These are phyloP conservation scores for Solanum hybrid DNA, from an alignment of 305 asterid species.

Conservation along the genomic window DNA sequence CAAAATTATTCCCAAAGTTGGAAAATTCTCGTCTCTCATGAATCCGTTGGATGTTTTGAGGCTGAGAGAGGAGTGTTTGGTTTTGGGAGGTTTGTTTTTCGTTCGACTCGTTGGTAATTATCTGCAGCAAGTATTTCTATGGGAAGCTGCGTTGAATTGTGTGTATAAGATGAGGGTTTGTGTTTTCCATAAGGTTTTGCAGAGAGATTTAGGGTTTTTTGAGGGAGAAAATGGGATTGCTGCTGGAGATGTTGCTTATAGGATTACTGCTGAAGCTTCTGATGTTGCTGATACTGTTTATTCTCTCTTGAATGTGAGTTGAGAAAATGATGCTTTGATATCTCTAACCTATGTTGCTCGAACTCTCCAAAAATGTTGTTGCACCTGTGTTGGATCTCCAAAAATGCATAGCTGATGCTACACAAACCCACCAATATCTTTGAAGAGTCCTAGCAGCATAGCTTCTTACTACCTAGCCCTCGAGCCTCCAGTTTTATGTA, in stretches of 20 bases:
- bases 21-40: slow-evolving; percentile 34
- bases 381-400: not conserved
- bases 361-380: not conserved
- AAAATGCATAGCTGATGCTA: not conserved
- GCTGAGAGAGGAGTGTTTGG: slow-evolving; percentile 33
- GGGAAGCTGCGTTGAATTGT: slow-evolving; percentile 82
- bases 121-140: slow-evolving; percentile 61
- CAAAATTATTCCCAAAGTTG: slow-evolving; percentile 57
- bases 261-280: slow-evolving; percentile 88
- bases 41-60: slow-evolving; percentile 13
- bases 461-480: not conserved
- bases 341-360: not conserved
- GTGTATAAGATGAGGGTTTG: slow-evolving; percentile 41
- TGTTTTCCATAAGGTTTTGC: slow-evolving; percentile 58
- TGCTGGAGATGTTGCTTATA: slow-evolving; percentile 69
- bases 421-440: not conserved
- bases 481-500: not conserved
- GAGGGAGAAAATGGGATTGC: slow-evolving; percentile 55
- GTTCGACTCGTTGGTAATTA: slow-evolving; percentile 45
- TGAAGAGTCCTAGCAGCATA: not conserved
- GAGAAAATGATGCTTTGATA: not conserved
- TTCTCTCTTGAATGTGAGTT: slow-evolving; percentile 60
- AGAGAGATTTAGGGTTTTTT: slow-evolving; percentile 69
- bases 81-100: slow-evolving; percentile 36
- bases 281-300: slow-evolving; percentile 72